phyloP scores from a whole-genome alignment of 2,329 filamentous ascomycete genomes.

The Fusarium ambrosium region DNA sequence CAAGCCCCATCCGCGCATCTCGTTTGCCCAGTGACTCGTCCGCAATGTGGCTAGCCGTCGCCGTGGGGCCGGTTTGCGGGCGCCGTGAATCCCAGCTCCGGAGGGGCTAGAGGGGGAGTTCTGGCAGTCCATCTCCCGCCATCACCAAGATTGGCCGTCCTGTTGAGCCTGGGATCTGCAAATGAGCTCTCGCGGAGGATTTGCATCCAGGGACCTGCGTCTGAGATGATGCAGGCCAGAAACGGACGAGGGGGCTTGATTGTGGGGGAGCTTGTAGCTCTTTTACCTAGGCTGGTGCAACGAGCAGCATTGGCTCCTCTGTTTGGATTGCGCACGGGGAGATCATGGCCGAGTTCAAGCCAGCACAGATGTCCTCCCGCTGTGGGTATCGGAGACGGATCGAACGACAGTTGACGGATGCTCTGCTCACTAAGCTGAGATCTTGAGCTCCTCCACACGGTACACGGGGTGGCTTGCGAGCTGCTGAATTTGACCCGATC shows the following conservation, averaged over 20 bases:
- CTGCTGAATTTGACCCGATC: background rate
- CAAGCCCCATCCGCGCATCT: slow-evolving; percentile 14
- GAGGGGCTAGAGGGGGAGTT: slow-evolving; percentile 24
- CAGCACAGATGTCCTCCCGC: slow-evolving; percentile 10
- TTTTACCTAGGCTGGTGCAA: slow-evolving; percentile 16
- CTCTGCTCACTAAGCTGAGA: slow-evolving; percentile 3
- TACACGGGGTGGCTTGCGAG: slow-evolving; percentile 9
- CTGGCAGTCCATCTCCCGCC: slow-evolving; percentile 23
- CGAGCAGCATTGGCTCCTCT: slow-evolving; percentile 32
- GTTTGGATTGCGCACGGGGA: slow-evolving; percentile 9
- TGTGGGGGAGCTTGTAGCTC: slow-evolving; percentile 30
- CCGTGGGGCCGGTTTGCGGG: slow-evolving; percentile 30
- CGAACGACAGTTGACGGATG: slow-evolving; percentile 2
- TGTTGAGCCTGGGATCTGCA: slow-evolving; percentile 33
- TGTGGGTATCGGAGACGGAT: slow-evolving; percentile 28
- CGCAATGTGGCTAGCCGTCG: slow-evolving; percentile 39
- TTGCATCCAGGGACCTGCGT: slow-evolving; percentile 43
- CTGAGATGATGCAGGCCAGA: slow-evolving; percentile 30
- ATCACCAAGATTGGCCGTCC: slow-evolving; percentile 22
- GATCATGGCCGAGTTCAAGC: slow-evolving; percentile 14
- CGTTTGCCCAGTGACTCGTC: slow-evolving; percentile 34
- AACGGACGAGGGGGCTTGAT: slow-evolving; percentile 15
- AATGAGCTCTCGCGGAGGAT: slow-evolving; percentile 35
- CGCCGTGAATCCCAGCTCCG: slow-evolving; percentile 1
- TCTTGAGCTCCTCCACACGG: slow-evolving; percentile 15